Base-by-base conservation (phyloP, 768 basidiomycete species). In the Termitomyces sp. region DNA sequence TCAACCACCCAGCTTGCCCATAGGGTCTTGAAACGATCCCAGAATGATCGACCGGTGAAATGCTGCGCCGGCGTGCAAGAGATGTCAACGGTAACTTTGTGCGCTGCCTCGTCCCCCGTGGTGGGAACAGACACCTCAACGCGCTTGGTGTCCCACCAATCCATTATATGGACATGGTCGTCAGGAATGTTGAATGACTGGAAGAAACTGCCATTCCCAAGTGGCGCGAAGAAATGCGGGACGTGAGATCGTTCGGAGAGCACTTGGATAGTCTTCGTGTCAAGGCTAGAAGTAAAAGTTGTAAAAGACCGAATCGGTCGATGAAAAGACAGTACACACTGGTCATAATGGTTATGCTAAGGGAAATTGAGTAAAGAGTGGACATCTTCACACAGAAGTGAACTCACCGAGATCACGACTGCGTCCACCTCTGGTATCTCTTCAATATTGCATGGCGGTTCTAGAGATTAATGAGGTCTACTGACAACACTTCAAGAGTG, bases 1-100 rank as follows among this genome's bases (percentile, higher is more conserved):
- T 84, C 79, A 22, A 88, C 69, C 42, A 74, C 80, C 87, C 87
- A 90, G 38, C 80, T 79, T 0, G 81, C 77, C 88, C 88, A 90
- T 9, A 89, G 76, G 0, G 81, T 76, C 56, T 78, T 77, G 69
- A 78, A 83, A 48, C 74, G 69, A 66, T 88, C 87, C 45, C 72
- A 71, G 3, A 77, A 33, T 0, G 71, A 68, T 45, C 86, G 74
- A 3, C 78, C 80, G 4, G 83, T 80, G 60, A 80, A 77, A 69
- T 90, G 88, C 67, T 90, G 88, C 33, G 77, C 75, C 0, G 86
- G 86, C 1, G 83, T 83, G 66, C 82, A 84, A 1, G 80, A 82
- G 18, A 87, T 67, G 51, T 78, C 74, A 50, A 85, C 72, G 6
- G 71, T 52, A 18, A 67, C 61, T 4, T 57, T 56, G 10, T 59